A percentile compares a stretch with the other conserved stretches of the same genome.
Evolutionary conservation across 192 early-diverging fungal species (phyloP).

Genomic region (Linnemannia schmuckeri): DNA sequence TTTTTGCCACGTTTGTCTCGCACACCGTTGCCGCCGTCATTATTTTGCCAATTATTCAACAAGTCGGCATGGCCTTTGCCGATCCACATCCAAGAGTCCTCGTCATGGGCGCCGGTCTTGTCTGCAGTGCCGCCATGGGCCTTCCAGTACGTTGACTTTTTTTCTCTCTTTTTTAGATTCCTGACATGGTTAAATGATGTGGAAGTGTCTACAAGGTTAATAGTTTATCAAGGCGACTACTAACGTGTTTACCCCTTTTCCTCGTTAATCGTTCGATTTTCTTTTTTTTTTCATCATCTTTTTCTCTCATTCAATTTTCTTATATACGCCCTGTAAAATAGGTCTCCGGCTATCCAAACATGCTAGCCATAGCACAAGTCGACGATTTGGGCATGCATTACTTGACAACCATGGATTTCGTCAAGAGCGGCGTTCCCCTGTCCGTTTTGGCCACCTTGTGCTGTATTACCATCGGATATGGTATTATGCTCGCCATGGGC

Average conservation of each 20-base stretch:
- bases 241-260: background rate
- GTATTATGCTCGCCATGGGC: constrained; percentile 64
- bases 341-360: constrained; percentile 83
- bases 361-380: constrained; percentile 79
- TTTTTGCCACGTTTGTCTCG: constrained; percentile 81
- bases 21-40: constrained; percentile 87
- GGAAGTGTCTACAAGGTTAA: too few relatives aligned
- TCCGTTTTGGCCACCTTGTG: constrained; percentile 67
- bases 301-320: background rate
- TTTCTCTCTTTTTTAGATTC: background rate
- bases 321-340: background rate
- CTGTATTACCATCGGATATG: constrained; percentile 72
- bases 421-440: constrained; percentile 71
- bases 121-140: constrained; percentile 78
- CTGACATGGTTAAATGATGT: too few relatives aligned
- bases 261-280: background rate
- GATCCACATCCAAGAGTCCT: constrained; percentile 76
- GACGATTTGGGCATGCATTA: constrained; percentile 76
- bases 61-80: constrained; percentile 74
- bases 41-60: constrained; percentile 75
- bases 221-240: background rate
- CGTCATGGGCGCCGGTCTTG: constrained; percentile 77
- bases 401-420: constrained; percentile 73
- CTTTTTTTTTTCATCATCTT: background rate
- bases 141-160: constrained; percentile 59